These are phyloP conservation scores for Verticillium dahliae DNA, from an alignment of 2,329 filamentous ascomycete genomes.

Conservation along the genomic window DNA sequence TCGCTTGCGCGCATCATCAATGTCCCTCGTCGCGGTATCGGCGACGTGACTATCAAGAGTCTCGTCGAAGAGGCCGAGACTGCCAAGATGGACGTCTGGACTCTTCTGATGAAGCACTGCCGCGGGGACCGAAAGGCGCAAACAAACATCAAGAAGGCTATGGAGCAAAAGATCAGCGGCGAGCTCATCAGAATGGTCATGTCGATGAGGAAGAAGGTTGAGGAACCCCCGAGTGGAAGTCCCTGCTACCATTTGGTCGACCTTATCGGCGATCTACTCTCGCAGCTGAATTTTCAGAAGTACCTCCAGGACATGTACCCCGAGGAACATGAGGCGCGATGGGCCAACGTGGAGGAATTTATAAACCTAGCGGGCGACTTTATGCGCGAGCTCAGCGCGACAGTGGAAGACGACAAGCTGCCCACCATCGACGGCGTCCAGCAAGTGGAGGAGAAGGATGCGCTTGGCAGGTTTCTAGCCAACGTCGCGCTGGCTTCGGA, in stretches of 20 bases:
- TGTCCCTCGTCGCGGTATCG: slow-evolving; percentile 72
- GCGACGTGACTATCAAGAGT: slow-evolving; percentile 68
- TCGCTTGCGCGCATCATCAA: slow-evolving; percentile 81
- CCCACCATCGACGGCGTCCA: slow-evolving; percentile 66
- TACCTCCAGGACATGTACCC: slow-evolving; percentile 65
- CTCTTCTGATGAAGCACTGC: slow-evolving; percentile 54
- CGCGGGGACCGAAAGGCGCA: slow-evolving; percentile 39
- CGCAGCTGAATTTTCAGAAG: slow-evolving; percentile 65
- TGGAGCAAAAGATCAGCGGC: slow-evolving; percentile 47
- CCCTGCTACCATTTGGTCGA: slow-evolving; percentile 34
- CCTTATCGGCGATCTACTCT: slow-evolving; percentile 46
- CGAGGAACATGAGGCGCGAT: slow-evolving; percentile 70
- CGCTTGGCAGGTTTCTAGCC: slow-evolving; percentile 73
- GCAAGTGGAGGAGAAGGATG: slow-evolving; percentile 57
- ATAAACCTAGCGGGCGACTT: slow-evolving; percentile 72
- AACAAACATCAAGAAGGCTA: slow-evolving; percentile 41
- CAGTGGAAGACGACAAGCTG: slow-evolving; percentile 45
- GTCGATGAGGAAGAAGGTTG: slow-evolving; percentile 24
- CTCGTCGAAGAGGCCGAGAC: slow-evolving; percentile 72
- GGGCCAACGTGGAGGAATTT: slow-evolving; percentile 89
- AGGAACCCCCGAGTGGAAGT: slow-evolving; percentile 18
- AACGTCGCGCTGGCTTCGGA: slow-evolving; percentile 86
- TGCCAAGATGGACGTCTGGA: slow-evolving; percentile 67
- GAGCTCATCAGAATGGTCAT: slow-evolving; percentile 36
- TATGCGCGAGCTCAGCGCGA: slow-evolving; percentile 30